These are phyloP conservation scores for Pichia sp. DNA, from an alignment of 1,139 yeast genomes.

Conservation along the genomic window DNA sequence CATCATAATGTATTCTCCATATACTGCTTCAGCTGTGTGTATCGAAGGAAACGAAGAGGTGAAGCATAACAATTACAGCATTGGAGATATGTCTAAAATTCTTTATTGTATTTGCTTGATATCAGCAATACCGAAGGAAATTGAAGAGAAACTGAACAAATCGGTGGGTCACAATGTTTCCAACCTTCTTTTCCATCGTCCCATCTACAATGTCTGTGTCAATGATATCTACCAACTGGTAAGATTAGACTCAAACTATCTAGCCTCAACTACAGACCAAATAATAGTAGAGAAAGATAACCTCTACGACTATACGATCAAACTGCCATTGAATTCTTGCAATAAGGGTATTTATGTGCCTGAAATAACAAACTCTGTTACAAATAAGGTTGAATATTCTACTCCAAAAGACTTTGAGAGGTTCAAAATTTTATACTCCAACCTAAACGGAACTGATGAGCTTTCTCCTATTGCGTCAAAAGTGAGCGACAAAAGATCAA, in stretches of 20 bases:
- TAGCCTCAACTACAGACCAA: constrained; percentile 72
- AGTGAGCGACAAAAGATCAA: constrained; percentile 48
- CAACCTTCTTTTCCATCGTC: constrained; percentile 37
- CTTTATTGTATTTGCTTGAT: constrained; percentile 46
- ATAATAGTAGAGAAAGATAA: constrained; percentile 53
- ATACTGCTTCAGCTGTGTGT: constrained; percentile 5
- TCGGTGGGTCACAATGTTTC: constrained; percentile 27
- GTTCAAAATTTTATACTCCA: constrained; percentile 32
- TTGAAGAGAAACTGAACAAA: constrained; percentile 25
- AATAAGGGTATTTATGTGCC: constrained; percentile 5
- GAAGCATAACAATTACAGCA: constrained; percentile 23
- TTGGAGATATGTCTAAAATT: constrained; percentile 43
- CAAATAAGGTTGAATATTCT: constrained; percentile 28
- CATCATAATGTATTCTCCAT: constrained; percentile 46
- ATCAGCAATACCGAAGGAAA: constrained; percentile 43
- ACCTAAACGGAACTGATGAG: constrained; percentile 24
- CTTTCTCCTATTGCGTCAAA: constrained; percentile 20
- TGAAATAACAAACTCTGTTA: constrained; percentile 13
- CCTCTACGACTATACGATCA: constrained; percentile 51
- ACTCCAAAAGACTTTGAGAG: constrained; percentile 37
- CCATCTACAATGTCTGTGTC: constrained; percentile 63
- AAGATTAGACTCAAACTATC: constrained; percentile 35
- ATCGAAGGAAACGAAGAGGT: constrained; percentile 18
- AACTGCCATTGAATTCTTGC: constrained; percentile 25
- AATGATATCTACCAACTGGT: constrained; percentile 44